These are phyloP conservation scores for Plectranthus barbatus DNA, from an alignment of 257 asterid species.

Conservation along the genomic window DNA sequence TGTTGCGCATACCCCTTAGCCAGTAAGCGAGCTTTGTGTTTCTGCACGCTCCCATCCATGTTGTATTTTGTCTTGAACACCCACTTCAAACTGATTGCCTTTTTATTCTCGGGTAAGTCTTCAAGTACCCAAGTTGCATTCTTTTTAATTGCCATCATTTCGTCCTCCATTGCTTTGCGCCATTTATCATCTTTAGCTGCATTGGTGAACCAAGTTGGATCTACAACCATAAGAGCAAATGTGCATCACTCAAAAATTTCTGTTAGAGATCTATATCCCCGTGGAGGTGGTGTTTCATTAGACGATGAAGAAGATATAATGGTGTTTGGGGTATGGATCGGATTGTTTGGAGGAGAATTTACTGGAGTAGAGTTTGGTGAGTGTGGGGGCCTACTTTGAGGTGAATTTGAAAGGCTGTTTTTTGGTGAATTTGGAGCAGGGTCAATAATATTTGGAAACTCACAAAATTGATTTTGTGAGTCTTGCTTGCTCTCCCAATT, in stretches of 20 bases:
- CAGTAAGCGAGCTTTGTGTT: constrained; percentile 1
- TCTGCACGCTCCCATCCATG: background rate
- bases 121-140: constrained; percentile 10
- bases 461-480: background rate
- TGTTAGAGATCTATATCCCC: background rate
- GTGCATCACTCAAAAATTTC: background rate
- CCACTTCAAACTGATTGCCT: constrained; percentile 3
- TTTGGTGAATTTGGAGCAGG: background rate
- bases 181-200: background rate
- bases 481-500: background rate
- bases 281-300: background rate
- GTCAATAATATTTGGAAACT: background rate
- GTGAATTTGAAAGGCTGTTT: no score
- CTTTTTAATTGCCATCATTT: background rate
- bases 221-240: background rate
- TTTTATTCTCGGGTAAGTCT: background rate
- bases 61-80: background rate
- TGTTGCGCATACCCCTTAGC: no score
- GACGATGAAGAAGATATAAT: background rate
- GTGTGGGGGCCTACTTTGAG: background rate
- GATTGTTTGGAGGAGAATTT: background rate
- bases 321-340: background rate
- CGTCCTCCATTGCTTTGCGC: background rate
- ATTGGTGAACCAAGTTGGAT: background rate
- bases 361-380: background rate